These are phyloP conservation scores for Syncephalastrum sp. DNA, from an alignment of 371 early-diverging fungal genomes.

Conservation along the genomic window DNA sequence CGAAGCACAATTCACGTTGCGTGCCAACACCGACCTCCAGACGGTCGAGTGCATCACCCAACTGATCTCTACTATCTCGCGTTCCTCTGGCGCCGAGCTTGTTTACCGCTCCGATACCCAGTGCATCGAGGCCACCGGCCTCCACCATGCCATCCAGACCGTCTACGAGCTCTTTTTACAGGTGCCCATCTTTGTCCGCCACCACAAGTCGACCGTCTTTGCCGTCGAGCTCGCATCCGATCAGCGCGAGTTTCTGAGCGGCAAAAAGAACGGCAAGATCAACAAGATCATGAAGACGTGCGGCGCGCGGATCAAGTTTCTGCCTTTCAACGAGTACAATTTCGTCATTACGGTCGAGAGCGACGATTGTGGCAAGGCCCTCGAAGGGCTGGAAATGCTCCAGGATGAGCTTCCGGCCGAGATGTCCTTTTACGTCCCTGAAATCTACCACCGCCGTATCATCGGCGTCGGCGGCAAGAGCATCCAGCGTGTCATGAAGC, in stretches of 20 bases:
- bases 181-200: slow-evolving; percentile 11
- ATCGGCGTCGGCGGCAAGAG: slow-evolving; percentile 90
- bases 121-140: slow-evolving; percentile 13
- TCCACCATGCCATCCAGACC: slow-evolving; percentile 10
- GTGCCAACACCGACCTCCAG: not conserved
- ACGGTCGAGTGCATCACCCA: slow-evolving; percentile 4
- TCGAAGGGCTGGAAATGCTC: slow-evolving; percentile 60
- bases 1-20: not conserved
- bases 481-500: slow-evolving; percentile 90
- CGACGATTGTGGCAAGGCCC: slow-evolving; percentile 35
- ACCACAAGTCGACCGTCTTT: slow-evolving; percentile 15
- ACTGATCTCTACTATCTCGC: slow-evolving; percentile 9
- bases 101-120: slow-evolving; percentile 12
- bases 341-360: slow-evolving; percentile 67
- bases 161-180: slow-evolving; percentile 8
- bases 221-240: slow-evolving; percentile 65
- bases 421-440: slow-evolving; percentile 77
- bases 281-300: slow-evolving; percentile 79
- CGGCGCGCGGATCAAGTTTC: slow-evolving; percentile 49
- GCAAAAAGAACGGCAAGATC: slow-evolving; percentile 89
- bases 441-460: slow-evolving; percentile 82
- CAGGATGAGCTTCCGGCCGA: slow-evolving; percentile 80
- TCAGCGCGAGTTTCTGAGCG: slow-evolving; percentile 83
- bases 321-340: slow-evolving; percentile 61
- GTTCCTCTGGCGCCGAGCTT: slow-evolving; percentile 14